A percentile compares a stretch with the other conserved stretches of the same genome.
These are phyloP conservation scores for Ophiostoma quercus DNA, from an alignment of 2,329 filamentous ascomycete genomes.

Conservation along the genomic window DNA sequence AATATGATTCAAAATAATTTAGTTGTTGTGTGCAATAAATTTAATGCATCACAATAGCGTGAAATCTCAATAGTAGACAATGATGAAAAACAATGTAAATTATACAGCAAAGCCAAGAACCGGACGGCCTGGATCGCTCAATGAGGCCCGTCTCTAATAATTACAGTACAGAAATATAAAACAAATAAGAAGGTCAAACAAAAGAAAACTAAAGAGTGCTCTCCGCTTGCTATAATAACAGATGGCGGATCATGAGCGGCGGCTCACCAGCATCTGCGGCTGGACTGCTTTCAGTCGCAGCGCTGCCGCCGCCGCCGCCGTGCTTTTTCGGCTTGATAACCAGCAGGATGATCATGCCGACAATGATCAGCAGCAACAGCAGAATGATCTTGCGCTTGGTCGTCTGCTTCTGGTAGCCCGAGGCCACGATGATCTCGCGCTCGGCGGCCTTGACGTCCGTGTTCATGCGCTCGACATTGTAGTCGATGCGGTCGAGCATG, in stretches of 20 bases:
- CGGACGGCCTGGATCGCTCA: slow-evolving; percentile 15
- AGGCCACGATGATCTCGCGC: slow-evolving; percentile 83
- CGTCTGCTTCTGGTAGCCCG: slow-evolving; percentile 79
- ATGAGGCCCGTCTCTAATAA: slow-evolving; percentile 10
- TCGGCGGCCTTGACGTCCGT: slow-evolving; percentile 88
- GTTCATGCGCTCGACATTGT: slow-evolving; percentile 95
- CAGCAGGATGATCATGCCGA: slow-evolving; percentile 79
- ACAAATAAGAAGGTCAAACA: neutral
- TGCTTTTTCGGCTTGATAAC: slow-evolving; percentile 68
- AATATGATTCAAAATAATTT: too few species aligned
- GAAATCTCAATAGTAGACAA: too few species aligned
- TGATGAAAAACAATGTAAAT: neutral
- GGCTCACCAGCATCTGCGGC: neutral
- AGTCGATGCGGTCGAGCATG: slow-evolving; percentile 91
- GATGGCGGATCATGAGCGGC: neutral
- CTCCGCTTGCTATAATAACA: neutral
- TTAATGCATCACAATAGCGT: too few species aligned
- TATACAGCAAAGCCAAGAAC: neutral
- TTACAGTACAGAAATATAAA: neutral
- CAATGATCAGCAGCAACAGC: slow-evolving; percentile 76
- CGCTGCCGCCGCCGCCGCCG: slow-evolving; percentile 26
- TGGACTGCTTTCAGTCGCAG: neutral
- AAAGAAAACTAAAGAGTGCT: neutral
- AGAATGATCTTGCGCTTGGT: slow-evolving; percentile 92
- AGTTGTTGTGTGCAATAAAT: too few species aligned